phyloP scores from a whole-genome alignment of 2,329 filamentous ascomycete species.

The Xylariaceae sp. region DNA sequence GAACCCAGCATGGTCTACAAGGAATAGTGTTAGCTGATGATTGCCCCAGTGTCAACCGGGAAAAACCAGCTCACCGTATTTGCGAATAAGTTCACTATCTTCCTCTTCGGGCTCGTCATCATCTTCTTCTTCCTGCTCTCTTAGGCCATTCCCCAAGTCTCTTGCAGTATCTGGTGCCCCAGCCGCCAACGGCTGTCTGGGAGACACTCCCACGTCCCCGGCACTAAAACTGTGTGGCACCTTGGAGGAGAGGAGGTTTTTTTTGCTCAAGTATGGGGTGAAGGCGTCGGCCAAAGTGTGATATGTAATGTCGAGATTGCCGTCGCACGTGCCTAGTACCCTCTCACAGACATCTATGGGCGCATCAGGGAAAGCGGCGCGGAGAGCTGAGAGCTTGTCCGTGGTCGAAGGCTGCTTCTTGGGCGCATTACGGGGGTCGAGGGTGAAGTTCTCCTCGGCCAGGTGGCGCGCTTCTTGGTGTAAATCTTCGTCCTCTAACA shows the following conservation, averaged over 20 bases:
- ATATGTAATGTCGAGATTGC: slow-evolving; percentile 38
- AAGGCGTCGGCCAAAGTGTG: slow-evolving; percentile 32
- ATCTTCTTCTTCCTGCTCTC: too few relatives aligned
- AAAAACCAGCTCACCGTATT: too few relatives aligned
- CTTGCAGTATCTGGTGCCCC: too few relatives aligned
- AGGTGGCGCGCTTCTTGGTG: slow-evolving; percentile 42
- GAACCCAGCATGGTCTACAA: slow-evolving; percentile 34
- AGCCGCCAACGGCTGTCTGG: too few relatives aligned
- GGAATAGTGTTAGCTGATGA: too few relatives aligned
- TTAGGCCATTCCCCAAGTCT: too few relatives aligned
- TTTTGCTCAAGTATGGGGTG: slow-evolving; percentile 25
- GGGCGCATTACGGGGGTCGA: slow-evolving; percentile 4
- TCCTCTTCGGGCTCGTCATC: too few relatives aligned
- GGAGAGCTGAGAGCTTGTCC: slow-evolving; percentile 36
- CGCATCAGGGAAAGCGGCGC: slow-evolving; percentile 41
- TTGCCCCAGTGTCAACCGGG: too few relatives aligned
- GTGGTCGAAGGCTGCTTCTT: slow-evolving; percentile 12
- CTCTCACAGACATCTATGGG: slow-evolving; percentile 34
- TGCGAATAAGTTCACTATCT: too few relatives aligned
- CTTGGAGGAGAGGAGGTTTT: slow-evolving; percentile 10
- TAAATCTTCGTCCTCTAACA: slow-evolving; percentile 33
- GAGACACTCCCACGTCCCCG: too few relatives aligned
- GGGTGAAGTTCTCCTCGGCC: slow-evolving; percentile 35
- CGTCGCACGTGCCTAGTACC: slow-evolving; percentile 31
- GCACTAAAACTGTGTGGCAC: too few relatives aligned